Conservation (phyloP, 2,329 filamentous ascomycete genomes). For the Botrytis fabae region DNA sequence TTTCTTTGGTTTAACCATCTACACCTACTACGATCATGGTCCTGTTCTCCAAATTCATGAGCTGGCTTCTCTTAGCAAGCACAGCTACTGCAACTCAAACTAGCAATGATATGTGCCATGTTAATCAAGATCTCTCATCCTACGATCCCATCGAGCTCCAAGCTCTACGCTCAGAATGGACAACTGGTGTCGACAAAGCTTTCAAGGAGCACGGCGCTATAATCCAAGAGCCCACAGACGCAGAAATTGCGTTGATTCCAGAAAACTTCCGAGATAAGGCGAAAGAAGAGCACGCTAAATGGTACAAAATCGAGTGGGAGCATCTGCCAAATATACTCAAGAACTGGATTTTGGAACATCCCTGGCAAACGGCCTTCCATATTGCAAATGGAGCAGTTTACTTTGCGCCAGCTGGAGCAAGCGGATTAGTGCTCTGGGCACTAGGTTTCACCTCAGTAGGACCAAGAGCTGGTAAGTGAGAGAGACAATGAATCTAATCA, state of each 20-base stretch:
- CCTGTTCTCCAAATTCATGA: background rate
- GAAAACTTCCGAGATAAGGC: background rate
- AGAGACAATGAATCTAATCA: background rate
- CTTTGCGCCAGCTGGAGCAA: background rate
- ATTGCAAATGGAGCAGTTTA: background rate
- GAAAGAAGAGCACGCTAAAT: background rate
- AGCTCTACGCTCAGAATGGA: background rate
- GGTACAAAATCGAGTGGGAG: background rate
- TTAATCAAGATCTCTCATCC: background rate
- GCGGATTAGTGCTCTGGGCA: background rate
- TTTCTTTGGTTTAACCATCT: background rate
- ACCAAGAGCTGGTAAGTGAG: background rate
- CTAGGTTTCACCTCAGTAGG: background rate
- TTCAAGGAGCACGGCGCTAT: background rate
- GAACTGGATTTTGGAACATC: background rate
- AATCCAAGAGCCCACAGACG: background rate
- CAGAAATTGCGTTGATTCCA: background rate
- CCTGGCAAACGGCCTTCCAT: background rate
- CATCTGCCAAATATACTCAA: background rate
- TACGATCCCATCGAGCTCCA: background rate
- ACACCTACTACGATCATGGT: background rate
- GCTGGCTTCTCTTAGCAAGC: background rate
- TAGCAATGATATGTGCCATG: background rate
- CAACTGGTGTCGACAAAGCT: background rate
- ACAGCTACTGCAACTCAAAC: background rate